These are phyloP conservation scores for Collybia sordida DNA, from an alignment of 768 basidiomycete genomes.

Conservation along the genomic window DNA sequence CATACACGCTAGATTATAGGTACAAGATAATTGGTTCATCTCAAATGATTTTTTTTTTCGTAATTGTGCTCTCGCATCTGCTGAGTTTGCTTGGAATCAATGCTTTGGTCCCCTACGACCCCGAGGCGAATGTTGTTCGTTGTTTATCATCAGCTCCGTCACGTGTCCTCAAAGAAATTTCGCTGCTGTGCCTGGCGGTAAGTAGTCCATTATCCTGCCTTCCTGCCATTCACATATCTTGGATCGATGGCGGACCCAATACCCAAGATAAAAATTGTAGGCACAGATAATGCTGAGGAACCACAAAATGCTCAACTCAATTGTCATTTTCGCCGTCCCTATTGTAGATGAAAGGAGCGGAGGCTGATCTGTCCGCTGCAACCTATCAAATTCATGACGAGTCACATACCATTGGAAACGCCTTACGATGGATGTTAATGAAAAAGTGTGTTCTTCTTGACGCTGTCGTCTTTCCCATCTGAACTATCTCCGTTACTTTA, in stretches of 20 bases:
- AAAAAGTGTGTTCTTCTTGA: slow-evolving; percentile 72
- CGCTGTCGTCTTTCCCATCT: neutral
- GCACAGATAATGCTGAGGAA: slow-evolving; percentile 5
- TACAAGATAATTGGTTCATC: too few relatives aligned
- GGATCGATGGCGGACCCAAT: slow-evolving; percentile 34
- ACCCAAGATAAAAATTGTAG: slow-evolving; percentile 44
- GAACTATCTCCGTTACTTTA: slow-evolving; percentile 25
- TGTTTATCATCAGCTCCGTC: too few relatives aligned
- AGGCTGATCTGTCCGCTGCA: slow-evolving; percentile 79
- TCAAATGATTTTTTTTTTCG: too few relatives aligned
- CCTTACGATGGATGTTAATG: slow-evolving; percentile 97
- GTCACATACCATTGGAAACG: slow-evolving; percentile 94
- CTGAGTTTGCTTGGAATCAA: too few relatives aligned
- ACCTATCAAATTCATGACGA: slow-evolving; percentile 94
- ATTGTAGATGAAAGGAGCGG: slow-evolving; percentile 79
- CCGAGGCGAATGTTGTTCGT: too few relatives aligned
- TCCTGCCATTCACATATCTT: neutral
- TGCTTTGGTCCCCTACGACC: too few relatives aligned
- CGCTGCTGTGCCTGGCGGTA: neutral
- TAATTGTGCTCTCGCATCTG: too few relatives aligned
- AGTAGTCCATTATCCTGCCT: neutral
- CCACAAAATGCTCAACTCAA: neutral
- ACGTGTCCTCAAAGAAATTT: neutral
- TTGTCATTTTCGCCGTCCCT: neutral
- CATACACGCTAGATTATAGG: too few relatives aligned